Conservation (phyloP, 805 yeast species). For the Lipomyces yamadae region DNA sequence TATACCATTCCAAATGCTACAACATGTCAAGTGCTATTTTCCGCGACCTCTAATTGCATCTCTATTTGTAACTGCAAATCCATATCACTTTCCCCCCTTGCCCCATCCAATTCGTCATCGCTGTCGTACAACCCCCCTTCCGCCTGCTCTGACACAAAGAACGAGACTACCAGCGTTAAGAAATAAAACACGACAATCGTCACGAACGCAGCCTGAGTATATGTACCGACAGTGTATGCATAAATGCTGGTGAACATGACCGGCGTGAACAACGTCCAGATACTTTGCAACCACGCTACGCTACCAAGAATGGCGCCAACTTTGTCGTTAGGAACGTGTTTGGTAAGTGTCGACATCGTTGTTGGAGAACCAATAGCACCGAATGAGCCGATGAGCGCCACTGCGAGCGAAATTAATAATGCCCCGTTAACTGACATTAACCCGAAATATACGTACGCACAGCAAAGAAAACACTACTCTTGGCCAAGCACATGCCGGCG, state of each 20-base stretch:
- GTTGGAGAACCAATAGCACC: constrained; percentile 32
- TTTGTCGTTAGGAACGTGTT: constrained; percentile 33
- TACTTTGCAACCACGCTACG: constrained; percentile 27
- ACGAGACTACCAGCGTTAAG: constrained; percentile 8
- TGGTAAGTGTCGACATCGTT: constrained; percentile 33
- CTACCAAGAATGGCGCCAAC: constrained; percentile 38
- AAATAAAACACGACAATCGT: constrained; percentile 6
- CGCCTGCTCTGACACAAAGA: constrained; percentile 23
- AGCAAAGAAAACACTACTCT: constrained; percentile 10
- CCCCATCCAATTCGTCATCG: constrained; percentile 14
- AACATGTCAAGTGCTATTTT: not conserved
- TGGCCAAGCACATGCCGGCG: constrained; percentile 13
- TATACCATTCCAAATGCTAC: not conserved
- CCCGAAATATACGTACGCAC: constrained; percentile 11
- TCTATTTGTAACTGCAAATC: not conserved
- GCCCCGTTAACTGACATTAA: not conserved
- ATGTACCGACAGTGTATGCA: constrained; percentile 32
- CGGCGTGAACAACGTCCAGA: constrained; percentile 32
- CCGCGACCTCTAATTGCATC: not conserved
- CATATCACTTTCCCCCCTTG: constrained; percentile 5
- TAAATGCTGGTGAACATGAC: constrained; percentile 27
- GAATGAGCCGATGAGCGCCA: constrained; percentile 19
- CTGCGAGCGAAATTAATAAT: constrained; percentile 8
- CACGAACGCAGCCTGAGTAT: constrained; percentile 29
- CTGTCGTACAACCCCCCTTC: constrained; percentile 34